Conservation (phyloP, 208 protist genomes). For the Leishmania lainsoni region DNA sequence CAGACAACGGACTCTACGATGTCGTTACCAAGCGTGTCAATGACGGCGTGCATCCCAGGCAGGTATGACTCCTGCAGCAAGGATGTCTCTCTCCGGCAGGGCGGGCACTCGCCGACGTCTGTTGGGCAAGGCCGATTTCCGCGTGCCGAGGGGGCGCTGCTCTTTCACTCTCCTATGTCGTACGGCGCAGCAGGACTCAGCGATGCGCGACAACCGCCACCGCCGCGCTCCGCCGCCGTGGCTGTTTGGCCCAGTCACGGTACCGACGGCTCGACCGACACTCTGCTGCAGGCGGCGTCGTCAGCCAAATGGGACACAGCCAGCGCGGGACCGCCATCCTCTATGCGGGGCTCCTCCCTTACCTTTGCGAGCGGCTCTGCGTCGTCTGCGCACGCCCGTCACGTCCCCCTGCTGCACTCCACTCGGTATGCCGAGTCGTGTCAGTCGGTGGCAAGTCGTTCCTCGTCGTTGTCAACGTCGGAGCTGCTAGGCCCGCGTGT, state of each 20-base stretch:
- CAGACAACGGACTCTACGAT: neutral
- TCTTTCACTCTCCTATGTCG: neutral
- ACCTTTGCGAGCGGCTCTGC: conserved; percentile 30
- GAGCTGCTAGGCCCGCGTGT: conserved; percentile 1
- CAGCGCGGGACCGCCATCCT: conserved; percentile 16
- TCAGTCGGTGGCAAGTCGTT: conserved; percentile 16
- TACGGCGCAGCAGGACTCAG: neutral
- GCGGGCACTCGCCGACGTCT: conserved; percentile 28
- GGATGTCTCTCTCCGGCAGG: conserved; percentile 22
- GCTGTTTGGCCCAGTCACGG: neutral
- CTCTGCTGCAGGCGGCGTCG: neutral
- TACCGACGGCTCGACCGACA: neutral
- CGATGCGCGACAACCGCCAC: neutral
- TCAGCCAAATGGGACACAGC: conserved; percentile 19
- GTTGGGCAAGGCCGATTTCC: conserved; percentile 26
- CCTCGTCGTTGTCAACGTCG: conserved; percentile 7
- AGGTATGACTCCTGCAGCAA: conserved; percentile 19
- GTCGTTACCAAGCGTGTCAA: neutral
- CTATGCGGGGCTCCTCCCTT: conserved; percentile 30
- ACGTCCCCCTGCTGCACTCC: conserved; percentile 15
- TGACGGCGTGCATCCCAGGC: conserved; percentile 25
- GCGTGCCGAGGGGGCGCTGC: conserved; percentile 3
- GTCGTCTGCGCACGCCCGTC: conserved; percentile 3
- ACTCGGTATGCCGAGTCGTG: conserved; percentile 12
- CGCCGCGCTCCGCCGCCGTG: conserved; percentile 17